phyloP scores from a whole-genome alignment of 208 protist genomes.

The Acanthamoeba culbertsoni region DNA sequence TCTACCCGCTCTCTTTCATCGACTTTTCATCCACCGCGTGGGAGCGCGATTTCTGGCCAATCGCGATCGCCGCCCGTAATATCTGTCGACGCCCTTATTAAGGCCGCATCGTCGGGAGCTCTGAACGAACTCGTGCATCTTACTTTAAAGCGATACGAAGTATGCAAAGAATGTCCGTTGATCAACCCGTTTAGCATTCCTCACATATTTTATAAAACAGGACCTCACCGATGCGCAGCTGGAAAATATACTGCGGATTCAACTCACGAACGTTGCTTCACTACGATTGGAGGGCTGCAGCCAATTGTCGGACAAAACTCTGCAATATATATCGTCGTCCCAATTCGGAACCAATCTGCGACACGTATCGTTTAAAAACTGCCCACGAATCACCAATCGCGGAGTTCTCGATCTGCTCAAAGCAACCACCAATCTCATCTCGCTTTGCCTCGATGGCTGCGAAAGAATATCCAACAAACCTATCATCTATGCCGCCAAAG shows the following conservation, averaged over 20 bases:
- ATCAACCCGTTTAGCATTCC: not conserved
- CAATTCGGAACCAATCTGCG: not conserved
- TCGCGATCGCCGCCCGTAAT: not conserved
- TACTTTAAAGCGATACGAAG: not conserved
- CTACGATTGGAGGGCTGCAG: not conserved
- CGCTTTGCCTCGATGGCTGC: conserved; percentile 26
- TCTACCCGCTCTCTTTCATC: not conserved
- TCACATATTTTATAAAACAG: not conserved
- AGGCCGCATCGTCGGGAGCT: not conserved
- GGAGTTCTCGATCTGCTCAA: conserved; percentile 12
- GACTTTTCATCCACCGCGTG: not conserved
- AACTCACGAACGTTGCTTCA: not conserved
- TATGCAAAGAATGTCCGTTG: not conserved
- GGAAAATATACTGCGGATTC: not conserved
- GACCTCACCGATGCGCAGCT: not conserved
- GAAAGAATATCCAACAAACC: conserved; percentile 27
- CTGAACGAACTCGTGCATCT: not conserved
- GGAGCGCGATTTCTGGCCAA: not conserved
- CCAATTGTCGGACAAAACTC: conserved; percentile 4
- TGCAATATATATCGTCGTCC: not conserved
- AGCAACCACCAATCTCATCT: not conserved
- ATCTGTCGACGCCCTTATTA: not conserved
- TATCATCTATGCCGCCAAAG: conserved; percentile 1
- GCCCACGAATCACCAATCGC: conserved; percentile 3
- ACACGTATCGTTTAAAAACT: not conserved